Evolutionary conservation across 208 protist species (phyloP), one percentile per base, ranked within the genome.

Genomic region (Phytomonas francai): DNA sequence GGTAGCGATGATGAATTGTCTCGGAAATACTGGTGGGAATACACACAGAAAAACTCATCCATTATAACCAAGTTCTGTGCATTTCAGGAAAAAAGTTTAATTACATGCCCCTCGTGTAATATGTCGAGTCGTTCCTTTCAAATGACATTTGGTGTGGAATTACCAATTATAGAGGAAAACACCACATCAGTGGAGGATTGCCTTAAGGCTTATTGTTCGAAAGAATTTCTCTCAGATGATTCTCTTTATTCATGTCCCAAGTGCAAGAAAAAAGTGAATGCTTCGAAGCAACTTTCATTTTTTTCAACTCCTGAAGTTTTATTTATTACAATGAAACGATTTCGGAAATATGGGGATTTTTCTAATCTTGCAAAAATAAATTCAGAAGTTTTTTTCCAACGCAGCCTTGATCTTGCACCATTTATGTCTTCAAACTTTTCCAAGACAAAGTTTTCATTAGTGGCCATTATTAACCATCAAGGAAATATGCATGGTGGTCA

Each of bases 401-500:
- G 79, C 32, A 42, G 74, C 14, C 64, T 97, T 30, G 73, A 93
- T 60, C 56, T 97, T 39, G 33, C 75, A 1, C 75, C 82, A n/a
- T 97, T 79, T 69, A 80, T 92, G 70, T 59, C 42, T 7, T 66
- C 34, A 33, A 57, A 63, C 1, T 76, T 74, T 36, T 71, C 70
- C 6, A 80, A 85, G 30, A 82, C 81, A 0, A 67, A 80, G 42
- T 98, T 95, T 65, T 63, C 76, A 25, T 72, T 97, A n/a, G 80
- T 90, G 16, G 91, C 79, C 2, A 78, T 98, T 60, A 81, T 94
- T 8, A 95, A 98, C 73, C 94, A 98, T 61, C 74, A 85, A 65
- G 94, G 94, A 25, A 91, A 90, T 70, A 87, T 94, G 71, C 78
- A 91, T 64, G 94, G 94, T 6, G 94, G 94, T 22, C 94, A 98